Evolutionary conservation across 208 protist genomes (phyloP), one percentile per base, ranked within the genome.

Genomic region (Acanthamoeba culbertsoni): DNA sequence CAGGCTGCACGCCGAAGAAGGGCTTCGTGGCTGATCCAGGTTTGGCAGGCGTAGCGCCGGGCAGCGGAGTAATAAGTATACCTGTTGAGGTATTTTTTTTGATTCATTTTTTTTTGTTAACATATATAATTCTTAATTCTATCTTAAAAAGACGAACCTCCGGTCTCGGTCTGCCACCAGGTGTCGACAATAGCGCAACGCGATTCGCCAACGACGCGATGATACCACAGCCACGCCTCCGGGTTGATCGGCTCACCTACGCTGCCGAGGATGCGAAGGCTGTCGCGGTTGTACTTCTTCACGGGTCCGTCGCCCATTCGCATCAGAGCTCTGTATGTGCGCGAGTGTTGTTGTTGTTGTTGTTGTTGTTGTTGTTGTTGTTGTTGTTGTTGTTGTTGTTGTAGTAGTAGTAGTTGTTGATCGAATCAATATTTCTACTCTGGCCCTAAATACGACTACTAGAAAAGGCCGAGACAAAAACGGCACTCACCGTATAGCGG

Each of bases 121-220:
- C n/a, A n/a, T n/a, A n/a, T n/a, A n/a, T n/a, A n/a, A n/a, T n/a
- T n/a, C n/a, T n/a, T n/a, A n/a, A n/a, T n/a, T n/a, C n/a, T n/a
- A 26, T 73, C 18, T 43, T 28, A 37, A 37, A 12, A 46, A 90
- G 26, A 43, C 40, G 28, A 4, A 92, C 86, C 43, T 45, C 43
- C 86, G 53, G 98, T 98, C 97, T 99, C 99, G 0, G 99, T 99
- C 96, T 99, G 99, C 99, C 99, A 99, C 95, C 97, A 99, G 51
- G 99, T 99, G 95, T 99, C 99, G 0, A 99, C 97, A 57, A 99
- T 97, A 28, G 98, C 93, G 94, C 97, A 98, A 46, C 97, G 97
- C 4, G 95, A 93, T 33, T 98, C 94, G 62, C 99, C 99, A n/a
- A 99, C 97, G 20, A 98, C 96, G 3, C 97, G 94, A 92, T 98